Base-by-base conservation (phyloP, 2,329 filamentous ascomycete species). In the Fusarium piperis region DNA sequence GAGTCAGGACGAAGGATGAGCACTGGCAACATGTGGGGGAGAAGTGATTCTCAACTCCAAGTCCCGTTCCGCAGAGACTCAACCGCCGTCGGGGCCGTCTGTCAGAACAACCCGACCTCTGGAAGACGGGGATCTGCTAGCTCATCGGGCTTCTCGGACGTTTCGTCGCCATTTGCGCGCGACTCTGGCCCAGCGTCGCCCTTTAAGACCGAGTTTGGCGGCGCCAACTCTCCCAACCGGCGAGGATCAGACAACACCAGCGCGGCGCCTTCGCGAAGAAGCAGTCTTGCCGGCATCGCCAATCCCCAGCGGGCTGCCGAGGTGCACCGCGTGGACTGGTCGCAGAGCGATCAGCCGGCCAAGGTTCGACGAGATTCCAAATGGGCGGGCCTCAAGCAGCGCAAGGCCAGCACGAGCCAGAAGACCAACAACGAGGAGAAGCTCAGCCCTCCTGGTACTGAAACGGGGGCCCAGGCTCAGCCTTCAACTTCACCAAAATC, bases 291-390 rank as follows among this genome's bases (percentile, higher is more conserved):
- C 41, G 66, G 66, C 20, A 39, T 69, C 3, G 35, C 48, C 55
- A 71, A 72, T 13, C 65, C 70, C n/a, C 74, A 76, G 44, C 62
- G 62, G 11, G 58, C 65, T 13, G 64, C 72, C 13, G 72, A 81
- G 32, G 79, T 83, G 61, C 81, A 83, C 71, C 81, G 84, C 33
- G 85, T 86, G 62, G 88, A 90, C 77, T 91, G 89, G 89, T 86
- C 86, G 32, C 88, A 90, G 76, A 86, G 83, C 72, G 88, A 90
- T 68, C 86, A 89, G 59, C 51, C 67, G 7, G 60, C 67, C 36
- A 67, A 71, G 46, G 52, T 62, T 39, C 86, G 83, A 72, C 81
- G 80, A 39, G 85, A 87, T 38, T 88, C 87, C 0, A 82, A 84
- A 51, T 87, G 86, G 85, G 69, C 35, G 39, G 82, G 81, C 16